A percentile compares a stretch with the other conserved stretches of the same genome.
Conservation (phyloP, 164 flowering plant species). For the Aristolochia contorta region DNA sequence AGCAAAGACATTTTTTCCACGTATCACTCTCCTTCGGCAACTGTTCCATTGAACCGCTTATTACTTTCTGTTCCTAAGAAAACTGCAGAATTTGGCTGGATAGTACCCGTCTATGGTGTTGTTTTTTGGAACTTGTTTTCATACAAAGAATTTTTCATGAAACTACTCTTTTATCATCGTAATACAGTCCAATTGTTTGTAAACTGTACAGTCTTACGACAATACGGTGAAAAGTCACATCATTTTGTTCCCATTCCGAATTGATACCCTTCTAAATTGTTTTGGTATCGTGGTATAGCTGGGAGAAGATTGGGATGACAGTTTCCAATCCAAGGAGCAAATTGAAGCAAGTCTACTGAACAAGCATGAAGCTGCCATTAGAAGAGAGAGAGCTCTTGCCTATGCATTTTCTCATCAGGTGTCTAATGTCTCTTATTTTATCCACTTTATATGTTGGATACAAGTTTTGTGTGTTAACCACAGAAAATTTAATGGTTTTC, state of each 20-base stretch:
- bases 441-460: background rate
- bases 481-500: background rate
- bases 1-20: no score
- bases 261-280: background rate
- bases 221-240: no score
- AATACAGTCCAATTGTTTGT: no score
- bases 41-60: no score
- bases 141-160: no score
- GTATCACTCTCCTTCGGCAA: no score
- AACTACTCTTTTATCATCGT: no score
- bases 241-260: background rate
- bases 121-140: no score
- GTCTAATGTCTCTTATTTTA: background rate
- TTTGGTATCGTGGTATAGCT: slow-evolving; percentile 24
- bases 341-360: slow-evolving; percentile 52
- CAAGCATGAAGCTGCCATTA: slow-evolving; percentile 74
- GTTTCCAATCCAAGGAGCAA: slow-evolving; percentile 71
- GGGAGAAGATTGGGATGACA: slow-evolving; percentile 87
- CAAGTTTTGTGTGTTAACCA: background rate
- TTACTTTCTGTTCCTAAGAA: no score
- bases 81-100: no score
- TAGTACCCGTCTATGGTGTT: no score
- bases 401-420: slow-evolving; percentile 88
- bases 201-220: no score
- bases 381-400: slow-evolving; percentile 87